Evolutionary conservation across 2,329 filamentous ascomycete species (phyloP), one percentile per base, ranked within the genome.

Genomic region (Sclerotinia sclerotiorum): DNA sequence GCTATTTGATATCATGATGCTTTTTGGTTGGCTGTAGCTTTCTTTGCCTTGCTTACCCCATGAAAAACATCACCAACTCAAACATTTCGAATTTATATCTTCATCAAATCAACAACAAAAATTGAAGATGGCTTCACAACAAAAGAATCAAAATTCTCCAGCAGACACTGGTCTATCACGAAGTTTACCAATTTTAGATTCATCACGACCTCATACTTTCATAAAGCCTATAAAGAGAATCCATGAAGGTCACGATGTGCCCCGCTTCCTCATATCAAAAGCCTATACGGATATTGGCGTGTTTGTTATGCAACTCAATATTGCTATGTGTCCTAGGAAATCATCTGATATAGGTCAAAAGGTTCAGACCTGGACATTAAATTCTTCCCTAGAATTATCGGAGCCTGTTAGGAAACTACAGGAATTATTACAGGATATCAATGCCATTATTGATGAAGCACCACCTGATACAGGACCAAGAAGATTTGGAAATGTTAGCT

Each of bases 401-500:
- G 74, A 74, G 58, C 74, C 66, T 84, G 84, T 97, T 27, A 81
- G 82, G 63, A 84, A 83, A 13, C 81, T 98, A 27, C 88, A 89
- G 78, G 77, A 81, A 13, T 82, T 99, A 48, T 80, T 98, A 21
- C 80, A 83, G 7, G 85, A 82, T 61, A 82, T 96, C 19, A 85
- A 87, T 64, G 80, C 80, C 11, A 84, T 96, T 62, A 87, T 97
- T 63, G 86, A 90, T 21, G 88, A 94, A 76, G 91, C 88, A 0
- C 94, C 94, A 1, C 94, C 94, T 0, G 91, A 96, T 74, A 87
- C 88, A 8, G 94, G 94, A 19, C 94, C 94, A 24, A 85, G 94
- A 65, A 85, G 95, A 71, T 99, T 98, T 77, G 95, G 95, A 46
- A 99, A 99, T 78, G 83, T 92, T 57, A 94, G 91, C 75, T 99